Evolutionary conservation across 1,284 basidiomycete species (phyloP).

Genomic region (Apiotrichum porosum): DNA sequence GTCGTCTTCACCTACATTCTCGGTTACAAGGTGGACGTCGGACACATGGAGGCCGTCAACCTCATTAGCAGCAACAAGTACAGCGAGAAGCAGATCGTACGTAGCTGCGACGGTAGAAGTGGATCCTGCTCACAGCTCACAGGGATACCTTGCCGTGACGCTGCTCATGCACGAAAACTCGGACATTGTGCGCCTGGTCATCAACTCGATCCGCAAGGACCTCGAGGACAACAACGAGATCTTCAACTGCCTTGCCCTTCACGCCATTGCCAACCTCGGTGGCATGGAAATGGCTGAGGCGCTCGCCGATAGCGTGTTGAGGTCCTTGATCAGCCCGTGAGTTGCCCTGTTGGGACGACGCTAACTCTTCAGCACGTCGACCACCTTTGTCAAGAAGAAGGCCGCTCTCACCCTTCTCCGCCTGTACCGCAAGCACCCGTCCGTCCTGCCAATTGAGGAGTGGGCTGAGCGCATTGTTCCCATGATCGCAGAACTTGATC

Average conservation of each 20-base stretch:
- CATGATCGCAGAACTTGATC: slow-evolving; percentile 87
- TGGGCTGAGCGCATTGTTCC: slow-evolving; percentile 94
- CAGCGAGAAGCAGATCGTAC: slow-evolving; percentile 97
- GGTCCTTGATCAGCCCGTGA: slow-evolving; percentile 90
- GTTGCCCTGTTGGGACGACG: slow-evolving; percentile 43
- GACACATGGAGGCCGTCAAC: slow-evolving; percentile 99
- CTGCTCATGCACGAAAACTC: slow-evolving; percentile 98
- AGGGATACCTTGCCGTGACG: slow-evolving; percentile 95
- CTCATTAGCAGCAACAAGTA: slow-evolving; percentile 93
- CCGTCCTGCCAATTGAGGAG: slow-evolving; percentile 84
- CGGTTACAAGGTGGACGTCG: slow-evolving; percentile 97
- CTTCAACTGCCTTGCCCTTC: slow-evolving; percentile 92
- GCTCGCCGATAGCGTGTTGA: slow-evolving; percentile 85
- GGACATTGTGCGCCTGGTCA: slow-evolving; percentile 88
- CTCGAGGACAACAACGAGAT: slow-evolving; percentile 91
- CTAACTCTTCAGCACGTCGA: slow-evolving; percentile 66
- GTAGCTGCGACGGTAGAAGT: slow-evolving; percentile 43
- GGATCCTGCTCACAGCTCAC: slow-evolving; percentile 2
- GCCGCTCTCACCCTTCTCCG: slow-evolving; percentile 89
- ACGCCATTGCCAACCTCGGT: slow-evolving; percentile 97
- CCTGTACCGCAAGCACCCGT: slow-evolving; percentile 91
- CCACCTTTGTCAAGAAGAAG: slow-evolving; percentile 96
- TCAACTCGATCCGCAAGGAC: slow-evolving; percentile 97
- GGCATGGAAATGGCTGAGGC: slow-evolving; percentile 98
- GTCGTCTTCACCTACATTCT: slow-evolving; percentile 99